Evolutionary conservation across 768 basidiomycete species (phyloP).

Genomic region (Myochromella boudieri): DNA sequence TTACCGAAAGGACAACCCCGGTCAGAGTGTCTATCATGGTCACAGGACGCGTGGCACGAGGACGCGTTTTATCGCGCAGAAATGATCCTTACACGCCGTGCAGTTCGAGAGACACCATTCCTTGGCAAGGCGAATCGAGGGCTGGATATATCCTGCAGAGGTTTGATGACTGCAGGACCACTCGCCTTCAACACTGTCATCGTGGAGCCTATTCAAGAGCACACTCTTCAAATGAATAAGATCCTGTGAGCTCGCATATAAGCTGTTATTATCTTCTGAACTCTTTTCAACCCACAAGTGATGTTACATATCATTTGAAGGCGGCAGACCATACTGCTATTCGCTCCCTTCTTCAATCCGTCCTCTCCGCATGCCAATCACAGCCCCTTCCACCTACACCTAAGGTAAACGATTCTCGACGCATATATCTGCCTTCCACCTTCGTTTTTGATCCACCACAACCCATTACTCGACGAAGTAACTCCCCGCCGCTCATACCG

Average conservation of each 20-base stretch:
- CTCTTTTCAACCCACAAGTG: conserved; percentile 5
- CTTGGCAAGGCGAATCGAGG: conserved; percentile 26
- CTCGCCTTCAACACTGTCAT: conserved; percentile 22
- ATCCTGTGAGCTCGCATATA: conserved; percentile 46
- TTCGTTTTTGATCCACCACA: conserved; percentile 23
- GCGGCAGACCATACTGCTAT: conserved; percentile 21
- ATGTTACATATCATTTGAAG: conserved; percentile 17
- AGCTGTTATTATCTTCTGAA: no score
- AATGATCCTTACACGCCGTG: conserved; percentile 45
- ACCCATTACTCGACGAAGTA: conserved; percentile 13
- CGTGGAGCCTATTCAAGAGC: conserved; percentile 31
- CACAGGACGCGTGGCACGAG: conserved; percentile 21
- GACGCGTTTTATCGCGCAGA: conserved; percentile 35
- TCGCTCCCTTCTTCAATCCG: conserved; percentile 17
- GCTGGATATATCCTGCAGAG: conserved; percentile 22
- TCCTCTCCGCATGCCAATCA: conserved; percentile 8
- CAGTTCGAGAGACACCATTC: conserved; percentile 46
- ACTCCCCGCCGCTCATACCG: conserved; percentile 29
- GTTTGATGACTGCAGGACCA: conserved; percentile 18
- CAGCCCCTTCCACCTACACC: neutral
- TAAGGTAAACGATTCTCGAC: conserved; percentile 9
- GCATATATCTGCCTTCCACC: conserved; percentile 13
- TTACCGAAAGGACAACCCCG: conserved; percentile 24
- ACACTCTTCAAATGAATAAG: conserved; percentile 30
- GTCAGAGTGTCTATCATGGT: conserved; percentile 38